Evolutionary conservation across 768 basidiomycete species (phyloP).

Genomic region (Suillus lakei): DNA sequence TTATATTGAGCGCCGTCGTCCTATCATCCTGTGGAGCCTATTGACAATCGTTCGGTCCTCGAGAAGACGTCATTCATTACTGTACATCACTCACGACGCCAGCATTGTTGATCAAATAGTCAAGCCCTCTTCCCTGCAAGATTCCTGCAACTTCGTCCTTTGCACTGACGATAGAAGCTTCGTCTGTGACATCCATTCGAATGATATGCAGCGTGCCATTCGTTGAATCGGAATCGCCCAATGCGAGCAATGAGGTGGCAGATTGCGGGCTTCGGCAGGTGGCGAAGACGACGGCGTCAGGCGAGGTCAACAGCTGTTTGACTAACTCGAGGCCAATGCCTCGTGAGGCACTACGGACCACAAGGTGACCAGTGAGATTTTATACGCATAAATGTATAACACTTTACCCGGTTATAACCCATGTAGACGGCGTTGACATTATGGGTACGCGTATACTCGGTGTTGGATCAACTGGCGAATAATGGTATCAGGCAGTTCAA

Average conservation of each 20-base stretch:
- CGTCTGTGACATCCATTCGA: constrained; percentile 36
- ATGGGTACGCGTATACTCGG: not conserved
- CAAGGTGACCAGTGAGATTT: not conserved
- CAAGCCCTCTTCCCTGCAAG: constrained; percentile 29
- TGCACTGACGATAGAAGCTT: constrained; percentile 29
- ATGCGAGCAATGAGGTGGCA: constrained; percentile 25
- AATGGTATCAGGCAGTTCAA: too few species aligned
- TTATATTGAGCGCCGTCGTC: constrained; percentile 29
- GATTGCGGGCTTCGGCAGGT: constrained; percentile 32
- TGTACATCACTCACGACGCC: constrained; percentile 35
- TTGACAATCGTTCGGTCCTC: not conserved
- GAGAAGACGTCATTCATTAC: not conserved
- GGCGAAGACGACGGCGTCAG: constrained; percentile 33
- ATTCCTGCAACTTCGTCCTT: constrained; percentile 24
- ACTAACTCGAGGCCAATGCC: constrained; percentile 36
- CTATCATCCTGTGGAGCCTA: constrained; percentile 30
- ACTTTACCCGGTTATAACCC: constrained; percentile 12
- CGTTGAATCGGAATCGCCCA: constrained; percentile 13
- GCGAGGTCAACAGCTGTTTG: constrained; percentile 25
- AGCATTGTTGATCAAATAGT: constrained; percentile 47
- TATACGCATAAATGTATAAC: not conserved
- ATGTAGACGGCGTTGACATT: not conserved
- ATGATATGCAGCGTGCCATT: constrained; percentile 32
- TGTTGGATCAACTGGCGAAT: too few species aligned
- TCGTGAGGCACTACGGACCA: constrained; percentile 28